Evolutionary conservation across 2,329 filamentous ascomycete species (phyloP).

Genomic region (Fusarium secorum): DNA sequence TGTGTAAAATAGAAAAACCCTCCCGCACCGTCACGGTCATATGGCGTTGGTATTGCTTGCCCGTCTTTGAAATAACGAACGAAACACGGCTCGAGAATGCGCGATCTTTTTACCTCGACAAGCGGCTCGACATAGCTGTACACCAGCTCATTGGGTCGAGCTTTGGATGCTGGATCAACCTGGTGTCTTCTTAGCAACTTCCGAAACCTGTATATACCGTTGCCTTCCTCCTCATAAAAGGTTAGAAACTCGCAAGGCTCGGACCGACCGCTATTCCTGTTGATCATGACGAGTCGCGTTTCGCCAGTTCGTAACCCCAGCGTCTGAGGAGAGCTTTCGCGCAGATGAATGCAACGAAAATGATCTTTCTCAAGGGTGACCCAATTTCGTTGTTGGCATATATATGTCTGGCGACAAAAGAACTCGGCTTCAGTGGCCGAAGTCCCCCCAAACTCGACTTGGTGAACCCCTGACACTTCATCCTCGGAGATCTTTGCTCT

Average conservation of each 20-base stretch:
- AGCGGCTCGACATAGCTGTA: conserved; percentile 56
- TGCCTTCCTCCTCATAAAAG: conserved; percentile 27
- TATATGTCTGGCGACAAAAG: conserved; percentile 76
- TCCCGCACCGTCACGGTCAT: conserved; percentile 69
- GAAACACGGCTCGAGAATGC: conserved; percentile 65
- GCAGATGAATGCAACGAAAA: conserved; percentile 58
- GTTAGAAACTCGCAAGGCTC: conserved; percentile 69
- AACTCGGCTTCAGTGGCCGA: conserved; percentile 60
- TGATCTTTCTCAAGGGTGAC: conserved; percentile 64
- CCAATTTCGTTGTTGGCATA: conserved; percentile 67
- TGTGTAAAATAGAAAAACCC: conserved; percentile 71
- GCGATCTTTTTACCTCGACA: conserved; percentile 46
- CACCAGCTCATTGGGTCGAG: conserved; percentile 65
- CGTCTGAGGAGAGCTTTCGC: conserved; percentile 16
- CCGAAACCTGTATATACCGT: conserved; percentile 53
- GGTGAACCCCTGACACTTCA: conserved; percentile 65
- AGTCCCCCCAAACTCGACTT: conserved; percentile 64
- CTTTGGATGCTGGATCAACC: conserved; percentile 46
- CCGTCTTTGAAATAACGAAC: conserved; percentile 61
- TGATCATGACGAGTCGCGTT: conserved; percentile 60
- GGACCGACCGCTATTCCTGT: conserved; percentile 48
- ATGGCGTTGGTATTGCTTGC: conserved; percentile 66
- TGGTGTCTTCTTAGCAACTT: conserved; percentile 58
- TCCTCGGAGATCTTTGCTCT: conserved; percentile 56
- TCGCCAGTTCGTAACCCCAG: conserved; percentile 60